Evolutionary conservation across 495 filamentous ascomycete species (phyloP), one percentile per base, ranked within the genome.

Genomic region (Pseudomonodictys pantanalensis): DNA sequence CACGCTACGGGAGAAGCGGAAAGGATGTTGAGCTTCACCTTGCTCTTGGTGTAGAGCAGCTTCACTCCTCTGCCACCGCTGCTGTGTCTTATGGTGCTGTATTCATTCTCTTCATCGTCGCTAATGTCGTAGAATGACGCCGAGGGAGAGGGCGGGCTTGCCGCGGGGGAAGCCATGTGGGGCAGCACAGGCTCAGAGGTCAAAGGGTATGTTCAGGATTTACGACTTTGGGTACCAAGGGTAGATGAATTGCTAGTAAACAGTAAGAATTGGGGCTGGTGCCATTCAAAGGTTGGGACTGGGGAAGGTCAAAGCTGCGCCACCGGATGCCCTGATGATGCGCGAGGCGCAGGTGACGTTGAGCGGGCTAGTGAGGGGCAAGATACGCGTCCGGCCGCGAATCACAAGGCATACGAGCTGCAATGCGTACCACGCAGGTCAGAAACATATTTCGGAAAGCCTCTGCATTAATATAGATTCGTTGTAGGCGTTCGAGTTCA

Each of bases 81-180:
- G 12, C 85, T 84, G 71, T 95, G 90, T 9, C 90, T 90, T 72
- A 98, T 93, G 22, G 92, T 97, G 70, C 92, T 89, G 75, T 98
- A 98, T 62, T 91, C 93, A 62, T 84, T 86, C 73, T 98, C 95
- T 44, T 96, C 91, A 60, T 95, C 91, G 74, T 98, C 93, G 72
- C 91, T 96, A 77, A 97, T 79, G 67, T 92, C 93, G 81, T 96
- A 97, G 78, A 91, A 95, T 60, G 91, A 96, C 15, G 88, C 91
- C 0, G 90, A 79, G 5, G 95, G 91, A 22, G 93, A 97, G 5
- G 81, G 77, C 32, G 82, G 82, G 30, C 57, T 59, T 12, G 41
- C 50, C 18, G 65, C 46, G 12, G 54, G 56, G 20, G 60, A 60
- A 2, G 51, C 50, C 64, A 64, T 67, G 58, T 38, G 22, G 56